Evolutionary conservation across 257 asterid genomes (phyloP).

Genomic region (Gynochthodes officinalis): DNA sequence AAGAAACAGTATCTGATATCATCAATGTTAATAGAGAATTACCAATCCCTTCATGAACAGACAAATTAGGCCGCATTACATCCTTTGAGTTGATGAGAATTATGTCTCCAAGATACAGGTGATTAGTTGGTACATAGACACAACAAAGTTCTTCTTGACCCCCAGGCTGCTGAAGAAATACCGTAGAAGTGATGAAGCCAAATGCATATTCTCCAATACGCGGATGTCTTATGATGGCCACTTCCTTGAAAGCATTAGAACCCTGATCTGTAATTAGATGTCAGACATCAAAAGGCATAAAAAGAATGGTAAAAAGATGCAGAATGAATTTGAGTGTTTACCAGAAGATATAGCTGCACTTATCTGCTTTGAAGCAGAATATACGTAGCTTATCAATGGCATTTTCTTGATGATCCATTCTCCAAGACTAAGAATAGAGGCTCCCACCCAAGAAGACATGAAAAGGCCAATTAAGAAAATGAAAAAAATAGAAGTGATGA

Average conservation of each 20-base stretch:
- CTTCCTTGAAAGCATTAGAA: constrained; percentile 29
- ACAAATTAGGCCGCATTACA: constrained; percentile 22
- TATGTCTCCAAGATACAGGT: constrained; percentile 29
- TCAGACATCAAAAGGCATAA: too few species aligned
- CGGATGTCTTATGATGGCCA: constrained; percentile 31
- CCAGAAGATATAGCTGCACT: constrained; percentile 32
- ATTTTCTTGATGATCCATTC: constrained; percentile 28
- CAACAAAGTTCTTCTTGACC: constrained; percentile 27
- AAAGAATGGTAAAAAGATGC: too few species aligned
- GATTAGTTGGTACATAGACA: constrained; percentile 24
- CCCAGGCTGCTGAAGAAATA: constrained; percentile 16
- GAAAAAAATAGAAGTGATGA: constrained; percentile 25
- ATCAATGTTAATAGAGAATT: neutral
- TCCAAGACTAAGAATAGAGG: constrained; percentile 25
- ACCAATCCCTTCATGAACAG: constrained; percentile 29
- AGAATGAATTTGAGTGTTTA: neutral
- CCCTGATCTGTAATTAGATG: constrained; percentile 16
- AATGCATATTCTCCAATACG: constrained; percentile 25
- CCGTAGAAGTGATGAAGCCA: constrained; percentile 26
- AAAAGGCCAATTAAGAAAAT: constrained; percentile 28
- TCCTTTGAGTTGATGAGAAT: constrained; percentile 22
- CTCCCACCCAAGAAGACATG: constrained; percentile 29
- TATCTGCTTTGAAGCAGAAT: constrained; percentile 27
- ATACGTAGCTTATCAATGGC: constrained; percentile 27
- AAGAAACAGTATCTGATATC: neutral